Conservation (phyloP, 495 filamentous ascomycete species). For the Tuber umbilicatum region DNA sequence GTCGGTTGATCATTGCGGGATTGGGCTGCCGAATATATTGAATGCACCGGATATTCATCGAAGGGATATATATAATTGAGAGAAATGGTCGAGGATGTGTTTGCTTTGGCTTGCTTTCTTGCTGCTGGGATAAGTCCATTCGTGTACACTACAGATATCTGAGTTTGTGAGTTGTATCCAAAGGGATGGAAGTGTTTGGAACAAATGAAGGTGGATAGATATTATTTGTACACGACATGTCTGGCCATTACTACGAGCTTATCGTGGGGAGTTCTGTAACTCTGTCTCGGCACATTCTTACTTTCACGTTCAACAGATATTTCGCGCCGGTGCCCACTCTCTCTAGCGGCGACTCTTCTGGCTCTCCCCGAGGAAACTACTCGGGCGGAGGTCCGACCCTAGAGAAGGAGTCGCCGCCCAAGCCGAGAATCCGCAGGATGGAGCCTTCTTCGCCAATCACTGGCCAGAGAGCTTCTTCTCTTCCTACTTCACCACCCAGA, state of each 20-base stretch:
- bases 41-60: not conserved
- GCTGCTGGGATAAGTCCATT: not conserved
- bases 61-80: not conserved
- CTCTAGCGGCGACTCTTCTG: not conserved
- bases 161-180: not conserved
- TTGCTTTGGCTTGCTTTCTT: not conserved
- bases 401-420: not conserved
- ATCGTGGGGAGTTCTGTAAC: not conserved
- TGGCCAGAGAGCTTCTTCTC: not conserved
- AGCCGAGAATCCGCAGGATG: not conserved
- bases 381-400: not conserved
- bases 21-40: not conserved
- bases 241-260: not conserved
- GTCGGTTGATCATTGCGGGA: not conserved
- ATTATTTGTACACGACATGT: not conserved
- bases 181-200: not conserved
- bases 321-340: not conserved
- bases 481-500: not conserved
- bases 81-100: not conserved
- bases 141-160: not conserved
- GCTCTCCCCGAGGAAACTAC: not conserved
- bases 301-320: not conserved
- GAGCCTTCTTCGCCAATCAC: not conserved
- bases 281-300: not conserved
- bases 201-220: not conserved